Evolutionary conservation across 2,329 filamentous ascomycete species (phyloP).

Genomic region (Lojkania enalia): DNA sequence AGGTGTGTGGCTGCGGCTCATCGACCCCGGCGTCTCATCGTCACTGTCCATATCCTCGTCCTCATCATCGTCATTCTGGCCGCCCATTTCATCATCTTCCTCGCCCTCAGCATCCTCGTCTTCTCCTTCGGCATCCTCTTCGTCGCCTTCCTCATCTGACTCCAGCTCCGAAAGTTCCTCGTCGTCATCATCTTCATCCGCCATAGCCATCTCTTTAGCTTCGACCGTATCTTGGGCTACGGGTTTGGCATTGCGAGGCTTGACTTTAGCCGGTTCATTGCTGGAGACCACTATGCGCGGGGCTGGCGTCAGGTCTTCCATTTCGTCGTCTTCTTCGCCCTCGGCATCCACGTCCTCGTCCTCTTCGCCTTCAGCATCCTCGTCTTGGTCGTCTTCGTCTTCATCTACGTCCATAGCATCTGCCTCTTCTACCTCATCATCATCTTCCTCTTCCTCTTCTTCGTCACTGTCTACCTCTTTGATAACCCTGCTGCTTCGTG

Average conservation of each 20-base stretch:
- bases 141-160: constrained; percentile 46
- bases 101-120: constrained; percentile 47
- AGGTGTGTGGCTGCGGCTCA: constrained; percentile 61
- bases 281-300: constrained; percentile 29
- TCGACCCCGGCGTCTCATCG: constrained; percentile 55
- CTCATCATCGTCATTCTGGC: constrained; percentile 36
- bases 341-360: constrained; percentile 45
- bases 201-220: constrained; percentile 54
- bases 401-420: constrained; percentile 38
- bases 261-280: constrained; percentile 42
- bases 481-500: constrained; percentile 44
- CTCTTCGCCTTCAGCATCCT: constrained; percentile 41
- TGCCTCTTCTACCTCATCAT: constrained; percentile 43
- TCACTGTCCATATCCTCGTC: constrained; percentile 54
- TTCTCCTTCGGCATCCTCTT: constrained; percentile 54
- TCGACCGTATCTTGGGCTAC: constrained; percentile 50
- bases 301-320: constrained; percentile 29
- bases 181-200: constrained; percentile 51
- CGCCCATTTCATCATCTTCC: constrained; percentile 45
- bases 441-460: constrained; percentile 46
- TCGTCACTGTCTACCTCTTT: constrained; percentile 48
- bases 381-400: constrained; percentile 33
- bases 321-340: constrained; percentile 41
- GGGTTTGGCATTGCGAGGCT: constrained; percentile 39
- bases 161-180: constrained; percentile 48